Evolutionary conservation across 352 stramenopile species (phyloP), one percentile per base, ranked within the genome.

Genomic region (Nannochloropsis limnetica): DNA sequence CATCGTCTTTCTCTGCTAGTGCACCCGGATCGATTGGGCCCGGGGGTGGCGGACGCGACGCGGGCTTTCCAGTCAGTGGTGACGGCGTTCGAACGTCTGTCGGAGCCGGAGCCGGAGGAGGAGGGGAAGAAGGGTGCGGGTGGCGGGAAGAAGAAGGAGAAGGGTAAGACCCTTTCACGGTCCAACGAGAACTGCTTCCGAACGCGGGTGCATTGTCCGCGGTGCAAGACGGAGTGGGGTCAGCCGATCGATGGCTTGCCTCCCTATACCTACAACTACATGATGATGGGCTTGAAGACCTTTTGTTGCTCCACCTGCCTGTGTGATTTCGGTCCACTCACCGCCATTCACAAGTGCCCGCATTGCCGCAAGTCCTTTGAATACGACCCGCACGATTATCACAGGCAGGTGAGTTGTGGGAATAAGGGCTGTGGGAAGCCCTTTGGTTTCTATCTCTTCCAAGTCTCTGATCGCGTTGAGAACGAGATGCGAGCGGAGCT

Each of bases 31-130:
- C 81, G 82, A 67, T 45, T 85, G 15, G 74, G 69, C 17, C 22
- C 22, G n/a, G 43, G 27, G n/a, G 22, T 80, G n/a, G 44, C 49
- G 23, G 82, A 81, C 29, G 82, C 82, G 25, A 85, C 82, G 29
- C 44, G 54, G 1, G 82, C 82, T 15, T 85, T 85, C 79, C 82
- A 85, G 32, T 69, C 82, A 67, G 49, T 83, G 22, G 82, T 85
- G 27, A 85, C 82, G 17, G 82, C 82, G 3, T 81, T 83, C 9
- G 82, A 85, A 6, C 17, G 27, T 27, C n/a, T 85, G 5, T 80
- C 81, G 68, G 2, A 37, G 8, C 74, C 81, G 14, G 81, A 84
- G 20, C 68, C 15, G 44, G 29, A 43, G 44, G 80, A 74, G 61
- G n/a, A 74, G 25, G 61, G 61, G 61, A 29, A 74, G 61, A 25